phyloP scores from a whole-genome alignment of 78 protist species.

The Tieghemostelium lacteum region DNA sequence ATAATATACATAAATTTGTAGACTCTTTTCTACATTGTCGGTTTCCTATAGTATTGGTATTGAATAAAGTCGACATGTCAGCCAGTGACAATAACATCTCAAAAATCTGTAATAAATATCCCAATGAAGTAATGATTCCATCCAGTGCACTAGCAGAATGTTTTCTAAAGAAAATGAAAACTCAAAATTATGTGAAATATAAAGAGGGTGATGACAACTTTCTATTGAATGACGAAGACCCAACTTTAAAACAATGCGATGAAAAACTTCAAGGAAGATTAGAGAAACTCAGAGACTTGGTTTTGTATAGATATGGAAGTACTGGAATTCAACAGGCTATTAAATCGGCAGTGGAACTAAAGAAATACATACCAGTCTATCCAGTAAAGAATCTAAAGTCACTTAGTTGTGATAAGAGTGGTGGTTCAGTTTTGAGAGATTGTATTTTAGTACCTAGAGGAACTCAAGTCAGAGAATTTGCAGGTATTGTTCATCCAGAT shows the following conservation, averaged over 20 bases:
- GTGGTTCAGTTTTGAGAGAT: slow-evolving; percentile 55
- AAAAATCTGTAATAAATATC: slow-evolving; percentile 45
- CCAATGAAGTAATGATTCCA: slow-evolving; percentile 46
- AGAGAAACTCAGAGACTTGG: slow-evolving; percentile 74
- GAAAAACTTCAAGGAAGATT: slow-evolving; percentile 43
- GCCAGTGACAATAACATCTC: slow-evolving; percentile 37
- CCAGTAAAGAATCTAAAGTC: slow-evolving; percentile 67
- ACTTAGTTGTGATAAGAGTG: slow-evolving; percentile 42
- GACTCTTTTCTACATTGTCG: slow-evolving; percentile 76
- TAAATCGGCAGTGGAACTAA: slow-evolving; percentile 74
- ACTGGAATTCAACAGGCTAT: slow-evolving; percentile 78
- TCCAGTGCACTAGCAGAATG: slow-evolving; percentile 76
- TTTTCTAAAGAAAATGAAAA: slow-evolving; percentile 47
- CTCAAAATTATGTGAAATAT: slow-evolving; percentile 36
- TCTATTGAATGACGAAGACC: background rate
- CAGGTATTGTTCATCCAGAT: slow-evolving; percentile 67
- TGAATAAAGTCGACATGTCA: slow-evolving; percentile 74
- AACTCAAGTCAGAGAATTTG: slow-evolving; percentile 78
- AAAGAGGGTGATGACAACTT: slow-evolving; percentile 58
- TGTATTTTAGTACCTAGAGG: slow-evolving; percentile 74
- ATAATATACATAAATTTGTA: slow-evolving; percentile 63
- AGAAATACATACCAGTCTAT: slow-evolving; percentile 61
- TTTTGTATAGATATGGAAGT: slow-evolving; percentile 68
- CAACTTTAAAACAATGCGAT: slow-evolving; percentile 47
- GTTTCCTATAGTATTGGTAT: slow-evolving; percentile 82